These are phyloP conservation scores for Gleditsia sinensis DNA, from an alignment of 306 rosid species.

Conservation along the genomic window DNA sequence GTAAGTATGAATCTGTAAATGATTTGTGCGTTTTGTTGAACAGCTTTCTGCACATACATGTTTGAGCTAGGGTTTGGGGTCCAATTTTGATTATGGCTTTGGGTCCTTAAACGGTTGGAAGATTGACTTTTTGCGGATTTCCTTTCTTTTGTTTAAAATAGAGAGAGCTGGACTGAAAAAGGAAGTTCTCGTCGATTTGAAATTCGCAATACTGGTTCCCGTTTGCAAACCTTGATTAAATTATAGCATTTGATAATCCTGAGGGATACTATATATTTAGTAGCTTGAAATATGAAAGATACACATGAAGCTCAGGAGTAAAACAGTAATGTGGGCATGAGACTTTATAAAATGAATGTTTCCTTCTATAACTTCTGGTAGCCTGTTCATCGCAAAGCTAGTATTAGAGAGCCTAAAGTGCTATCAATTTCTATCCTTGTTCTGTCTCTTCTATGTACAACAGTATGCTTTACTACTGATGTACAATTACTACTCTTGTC, in stretches of 20 bases:
- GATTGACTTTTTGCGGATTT: too few relatives aligned
- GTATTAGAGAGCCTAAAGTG: neutral
- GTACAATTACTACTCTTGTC: neutral
- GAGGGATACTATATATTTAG: neutral
- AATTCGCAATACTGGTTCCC: neutral
- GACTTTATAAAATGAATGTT: neutral
- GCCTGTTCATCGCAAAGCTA: neutral
- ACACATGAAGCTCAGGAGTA: neutral
- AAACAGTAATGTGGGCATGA: neutral
- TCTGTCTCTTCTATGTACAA: neutral
- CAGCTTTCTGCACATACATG: neutral
- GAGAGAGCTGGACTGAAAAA: neutral
- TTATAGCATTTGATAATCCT: neutral
- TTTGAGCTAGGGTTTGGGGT: constrained; percentile 36
- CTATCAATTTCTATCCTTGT: neutral
- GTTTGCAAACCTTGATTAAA: neutral
- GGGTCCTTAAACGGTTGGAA: neutral
- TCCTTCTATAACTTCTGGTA: neutral
- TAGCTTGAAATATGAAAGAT: neutral
- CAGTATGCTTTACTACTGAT: neutral
- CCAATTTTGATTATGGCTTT: neutral
- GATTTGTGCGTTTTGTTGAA: neutral
- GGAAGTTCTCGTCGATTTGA: neutral
- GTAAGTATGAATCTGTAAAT: neutral
- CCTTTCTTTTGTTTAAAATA: neutral